Base-by-base conservation (phyloP, 192 early-diverging fungal species). In the Gonapodya prolifera region DNA sequence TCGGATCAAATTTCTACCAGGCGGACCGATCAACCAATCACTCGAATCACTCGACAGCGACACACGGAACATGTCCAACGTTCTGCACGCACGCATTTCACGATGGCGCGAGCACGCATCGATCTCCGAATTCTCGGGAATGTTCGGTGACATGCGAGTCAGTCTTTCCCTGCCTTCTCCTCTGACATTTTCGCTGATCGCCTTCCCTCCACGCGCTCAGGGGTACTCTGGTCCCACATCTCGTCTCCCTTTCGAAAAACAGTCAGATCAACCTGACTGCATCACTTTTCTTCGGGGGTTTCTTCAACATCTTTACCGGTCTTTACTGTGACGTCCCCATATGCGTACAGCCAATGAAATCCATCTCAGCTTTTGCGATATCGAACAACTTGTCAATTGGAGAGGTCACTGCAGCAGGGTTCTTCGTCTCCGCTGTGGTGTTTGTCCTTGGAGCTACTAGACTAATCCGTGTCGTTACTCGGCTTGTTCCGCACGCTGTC, bases 341-440 rank as follows among this genome's bases (percentile, higher is more conserved):
- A 85, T 92, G 92, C 80, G 94, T 96, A 32, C 94, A 96, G 81
- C 94, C 94, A 45, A 96, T 95, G 95, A 96, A 94, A 84, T 87
- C 91, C 0, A 92, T 94, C 80, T 89, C 94, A 8, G 91, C 94
- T 2, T 89, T 95, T 74, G 95, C 93, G 0, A 81, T 94, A 70
- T 82, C 91, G 8, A 89, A 85, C 79, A 85, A 90, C 35, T 87
- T 94, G 83, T 85, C 90, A 30, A 81, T 87, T n/a, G 86, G 83
- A 16, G 85, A 92, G 80, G 86, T 94, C 33, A 91, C 90, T 79
- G 85, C 89, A 13, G 90, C 91, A 30, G 90, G 91, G 77, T 74
- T 93, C 85, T 86, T 86, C 32, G 89, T 94, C 75, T 88, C 88
- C 32, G 83, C 85, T 0, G 81, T 91, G 28, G 81, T 92, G 75